Conservation (phyloP, 768 basidiomycete species). For the Suillus decipiens region DNA sequence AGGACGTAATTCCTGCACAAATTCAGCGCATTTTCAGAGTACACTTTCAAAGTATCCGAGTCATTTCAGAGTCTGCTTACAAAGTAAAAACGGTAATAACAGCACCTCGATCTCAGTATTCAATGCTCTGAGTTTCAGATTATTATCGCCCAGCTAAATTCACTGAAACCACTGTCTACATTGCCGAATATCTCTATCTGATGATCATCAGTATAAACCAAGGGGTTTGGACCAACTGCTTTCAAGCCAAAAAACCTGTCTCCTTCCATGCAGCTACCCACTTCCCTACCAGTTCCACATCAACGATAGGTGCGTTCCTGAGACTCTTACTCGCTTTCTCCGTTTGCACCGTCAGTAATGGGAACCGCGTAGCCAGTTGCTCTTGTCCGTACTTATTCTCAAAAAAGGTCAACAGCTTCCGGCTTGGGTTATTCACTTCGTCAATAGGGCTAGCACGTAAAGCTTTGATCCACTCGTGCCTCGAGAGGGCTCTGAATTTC, state of each 20-base stretch:
- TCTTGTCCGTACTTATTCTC: constrained; percentile 26
- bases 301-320: constrained; percentile 17
- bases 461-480: constrained; percentile 25
- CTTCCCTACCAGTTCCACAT: constrained; percentile 37
- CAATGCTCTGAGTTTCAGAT: too few relatives aligned
- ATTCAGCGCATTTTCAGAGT: too few relatives aligned
- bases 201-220: not conserved
- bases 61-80: too few relatives aligned
- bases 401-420: constrained; percentile 27
- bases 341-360: constrained; percentile 15
- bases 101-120: too few relatives aligned
- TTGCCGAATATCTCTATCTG: not conserved
- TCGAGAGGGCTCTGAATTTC: constrained; percentile 22
- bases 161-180: too few relatives aligned
- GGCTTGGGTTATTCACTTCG: constrained; percentile 25
- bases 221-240: not conserved
- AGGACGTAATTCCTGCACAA: too few relatives aligned
- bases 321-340: constrained; percentile 20
- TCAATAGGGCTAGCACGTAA: constrained; percentile 25
- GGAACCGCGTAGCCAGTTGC: constrained; percentile 13
- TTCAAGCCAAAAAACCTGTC: constrained; percentile 36
- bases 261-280: constrained; percentile 46
- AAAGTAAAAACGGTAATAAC: too few relatives aligned
- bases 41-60: too few relatives aligned
- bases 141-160: too few relatives aligned